These are phyloP conservation scores for Claviceps sp. DNA, from an alignment of 2,329 filamentous ascomycete species.

Conservation along the genomic window DNA sequence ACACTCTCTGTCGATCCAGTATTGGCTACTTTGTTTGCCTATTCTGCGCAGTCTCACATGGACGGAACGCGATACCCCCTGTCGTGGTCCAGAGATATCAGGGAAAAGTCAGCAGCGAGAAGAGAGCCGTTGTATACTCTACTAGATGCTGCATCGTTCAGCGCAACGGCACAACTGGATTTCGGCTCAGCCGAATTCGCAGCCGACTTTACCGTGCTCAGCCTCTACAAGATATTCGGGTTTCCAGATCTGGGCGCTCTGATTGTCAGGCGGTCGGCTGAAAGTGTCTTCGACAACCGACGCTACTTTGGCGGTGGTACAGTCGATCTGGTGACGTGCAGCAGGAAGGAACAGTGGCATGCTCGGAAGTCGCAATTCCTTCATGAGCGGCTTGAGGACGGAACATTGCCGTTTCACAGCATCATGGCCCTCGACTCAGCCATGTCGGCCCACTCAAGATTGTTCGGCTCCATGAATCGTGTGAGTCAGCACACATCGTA, in stretches of 20 bases:
- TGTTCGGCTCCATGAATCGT: slow-evolving; percentile 59
- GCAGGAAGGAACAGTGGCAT: slow-evolving; percentile 64
- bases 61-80: slow-evolving; percentile 65
- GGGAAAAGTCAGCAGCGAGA: slow-evolving; percentile 13
- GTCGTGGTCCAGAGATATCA: slow-evolving; percentile 46
- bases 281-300: slow-evolving; percentile 47
- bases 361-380: slow-evolving; percentile 56
- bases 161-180: slow-evolving; percentile 64
- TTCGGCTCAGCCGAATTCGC: slow-evolving; percentile 45
- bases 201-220: slow-evolving; percentile 77
- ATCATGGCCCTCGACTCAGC: slow-evolving; percentile 74
- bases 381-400: slow-evolving; percentile 80
- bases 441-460: slow-evolving; percentile 49
- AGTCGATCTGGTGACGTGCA: slow-evolving; percentile 75
- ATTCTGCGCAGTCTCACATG: slow-evolving; percentile 88
- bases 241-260: slow-evolving; percentile 84
- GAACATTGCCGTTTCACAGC: slow-evolving; percentile 78
- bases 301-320: slow-evolving; percentile 91
- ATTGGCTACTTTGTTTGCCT: slow-evolving; percentile 50
- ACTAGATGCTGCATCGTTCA: slow-evolving; percentile 71
- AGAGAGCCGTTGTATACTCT: slow-evolving; percentile 45
- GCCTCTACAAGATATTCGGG: slow-evolving; percentile 96
- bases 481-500: slow-evolving; percentile 59
- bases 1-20: slow-evolving; percentile 11
- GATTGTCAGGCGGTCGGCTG: slow-evolving; percentile 62